These are phyloP conservation scores for Arachis hypogaea DNA, from an alignment of 306 rosid genomes.

Conservation along the genomic window DNA sequence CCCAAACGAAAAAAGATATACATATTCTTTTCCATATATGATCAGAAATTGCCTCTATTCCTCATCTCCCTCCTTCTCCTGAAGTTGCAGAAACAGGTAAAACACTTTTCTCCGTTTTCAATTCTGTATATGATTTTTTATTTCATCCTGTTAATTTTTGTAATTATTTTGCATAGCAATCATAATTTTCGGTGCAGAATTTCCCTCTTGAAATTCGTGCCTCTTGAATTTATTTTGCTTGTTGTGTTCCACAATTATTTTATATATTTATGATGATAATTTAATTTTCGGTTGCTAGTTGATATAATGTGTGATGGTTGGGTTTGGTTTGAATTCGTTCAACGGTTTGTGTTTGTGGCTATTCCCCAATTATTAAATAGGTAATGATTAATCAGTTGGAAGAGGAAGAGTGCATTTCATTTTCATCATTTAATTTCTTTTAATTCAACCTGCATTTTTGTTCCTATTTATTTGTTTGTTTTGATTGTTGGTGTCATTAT, in stretches of 20 bases:
- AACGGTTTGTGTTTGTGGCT: constrained; percentile 28
- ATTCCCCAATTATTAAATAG: constrained; percentile 23
- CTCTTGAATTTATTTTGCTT: constrained; percentile 36
- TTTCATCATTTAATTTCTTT: constrained; percentile 25
- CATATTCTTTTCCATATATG: constrained; percentile 25
- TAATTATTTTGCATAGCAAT: constrained; percentile 1
- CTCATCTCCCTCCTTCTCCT: constrained; percentile 41
- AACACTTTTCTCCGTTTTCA: constrained; percentile 19
- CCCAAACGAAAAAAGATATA: not conserved
- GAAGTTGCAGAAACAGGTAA: constrained; percentile 59
- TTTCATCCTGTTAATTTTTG: not conserved
- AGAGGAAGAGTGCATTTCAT: constrained; percentile 28
- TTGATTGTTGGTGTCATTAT: not conserved
- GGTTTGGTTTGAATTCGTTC: constrained; percentile 54
- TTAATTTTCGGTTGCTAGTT: constrained; percentile 43
- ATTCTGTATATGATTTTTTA: not conserved
- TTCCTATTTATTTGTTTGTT: not conserved
- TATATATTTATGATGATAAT: constrained; percentile 14
- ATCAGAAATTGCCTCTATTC: constrained; percentile 35
- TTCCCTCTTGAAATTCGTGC: not conserved
- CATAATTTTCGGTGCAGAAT: not conserved
- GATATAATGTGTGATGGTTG: constrained; percentile 47
- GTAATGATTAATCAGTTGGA: constrained; percentile 15
- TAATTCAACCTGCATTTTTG: not conserved
- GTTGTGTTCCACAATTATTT: constrained; percentile 27